These are phyloP conservation scores for Dovyalis caffra DNA, from an alignment of 345 rosid genomes.

Conservation along the genomic window DNA sequence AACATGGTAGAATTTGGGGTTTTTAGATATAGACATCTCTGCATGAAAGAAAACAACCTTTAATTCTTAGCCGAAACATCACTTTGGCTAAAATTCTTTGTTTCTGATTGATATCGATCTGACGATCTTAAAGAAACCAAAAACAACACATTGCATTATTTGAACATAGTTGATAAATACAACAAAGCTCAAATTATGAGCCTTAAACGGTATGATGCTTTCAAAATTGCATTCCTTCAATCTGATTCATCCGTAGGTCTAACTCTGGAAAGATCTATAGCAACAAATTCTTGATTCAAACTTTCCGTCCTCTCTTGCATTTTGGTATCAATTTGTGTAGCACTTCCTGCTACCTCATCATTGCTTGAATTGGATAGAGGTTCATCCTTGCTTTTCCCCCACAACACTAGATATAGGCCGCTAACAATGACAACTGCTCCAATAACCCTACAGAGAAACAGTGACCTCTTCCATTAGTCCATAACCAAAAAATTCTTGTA, in stretches of 20 bases:
- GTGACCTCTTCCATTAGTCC: not conserved
- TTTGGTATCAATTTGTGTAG: not conserved
- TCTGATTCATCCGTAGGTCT: slow-evolving; percentile 1
- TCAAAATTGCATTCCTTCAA: not conserved
- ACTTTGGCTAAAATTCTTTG: not conserved
- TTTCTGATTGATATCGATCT: not conserved
- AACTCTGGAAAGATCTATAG: slow-evolving; percentile 15
- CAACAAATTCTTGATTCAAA: not conserved
- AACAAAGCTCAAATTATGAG: not conserved
- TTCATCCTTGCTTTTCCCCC: slow-evolving; percentile 79
- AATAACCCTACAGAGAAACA: slow-evolving; percentile 37
- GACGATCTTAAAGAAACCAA: too few species aligned
- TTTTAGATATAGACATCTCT: not conserved
- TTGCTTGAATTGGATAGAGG: not conserved
- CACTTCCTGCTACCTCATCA: not conserved
- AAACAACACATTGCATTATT: too few species aligned
- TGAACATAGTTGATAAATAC: not conserved
- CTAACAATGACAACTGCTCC: slow-evolving; percentile 64
- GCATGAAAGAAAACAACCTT: not conserved
- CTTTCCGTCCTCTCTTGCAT: not conserved
- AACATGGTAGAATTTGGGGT: not conserved
- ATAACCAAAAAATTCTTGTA: not conserved
- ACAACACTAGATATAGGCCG: slow-evolving; percentile 69
- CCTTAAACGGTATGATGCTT: not conserved
- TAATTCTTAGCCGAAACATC: not conserved